phyloP scores from a whole-genome alignment of 305 asterid genomes.

The Coffea humblotiana region DNA sequence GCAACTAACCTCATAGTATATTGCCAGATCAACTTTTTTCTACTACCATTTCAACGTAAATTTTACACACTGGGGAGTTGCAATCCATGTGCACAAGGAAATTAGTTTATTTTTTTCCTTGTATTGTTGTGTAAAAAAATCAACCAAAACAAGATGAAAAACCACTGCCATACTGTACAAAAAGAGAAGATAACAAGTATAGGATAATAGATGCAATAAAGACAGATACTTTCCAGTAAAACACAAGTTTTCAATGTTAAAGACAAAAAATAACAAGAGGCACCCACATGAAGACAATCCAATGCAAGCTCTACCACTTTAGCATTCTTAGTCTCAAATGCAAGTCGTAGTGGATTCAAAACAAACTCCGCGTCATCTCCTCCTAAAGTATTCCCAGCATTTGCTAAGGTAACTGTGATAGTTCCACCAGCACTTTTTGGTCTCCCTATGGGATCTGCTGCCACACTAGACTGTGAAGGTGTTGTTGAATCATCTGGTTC shows the following conservation, averaged over 20 bases:
- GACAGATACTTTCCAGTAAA: constrained; percentile 9
- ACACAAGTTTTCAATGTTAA: constrained; percentile 11
- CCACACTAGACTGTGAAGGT: constrained; percentile 45
- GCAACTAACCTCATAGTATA: neutral
- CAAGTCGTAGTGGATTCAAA: constrained; percentile 83
- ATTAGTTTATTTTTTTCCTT: neutral
- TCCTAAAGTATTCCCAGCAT: constrained; percentile 82
- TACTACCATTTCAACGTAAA: neutral
- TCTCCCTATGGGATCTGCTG: constrained; percentile 38
- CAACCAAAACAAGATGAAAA: constrained; percentile 6
- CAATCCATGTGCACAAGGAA: neutral
- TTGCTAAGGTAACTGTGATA: constrained; percentile 58
- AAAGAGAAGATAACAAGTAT: constrained; percentile 17
- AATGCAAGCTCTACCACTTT: constrained; percentile 92
- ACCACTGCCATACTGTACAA: neutral
- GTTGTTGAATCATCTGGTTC: constrained; percentile 45
- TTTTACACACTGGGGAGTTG: neutral
- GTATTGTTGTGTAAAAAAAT: neutral
- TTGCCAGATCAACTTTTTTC: constrained; percentile 3
- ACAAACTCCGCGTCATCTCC: constrained; percentile 92
- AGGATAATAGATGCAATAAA: constrained; percentile 14
- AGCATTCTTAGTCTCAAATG: constrained; percentile 87
- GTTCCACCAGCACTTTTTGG: constrained; percentile 42
- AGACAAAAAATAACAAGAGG: constrained; percentile 23
- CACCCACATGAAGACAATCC: constrained; percentile 99